Evolutionary conservation across 805 yeast genomes (phyloP).

Genomic region (Kazachstania martiniae): DNA sequence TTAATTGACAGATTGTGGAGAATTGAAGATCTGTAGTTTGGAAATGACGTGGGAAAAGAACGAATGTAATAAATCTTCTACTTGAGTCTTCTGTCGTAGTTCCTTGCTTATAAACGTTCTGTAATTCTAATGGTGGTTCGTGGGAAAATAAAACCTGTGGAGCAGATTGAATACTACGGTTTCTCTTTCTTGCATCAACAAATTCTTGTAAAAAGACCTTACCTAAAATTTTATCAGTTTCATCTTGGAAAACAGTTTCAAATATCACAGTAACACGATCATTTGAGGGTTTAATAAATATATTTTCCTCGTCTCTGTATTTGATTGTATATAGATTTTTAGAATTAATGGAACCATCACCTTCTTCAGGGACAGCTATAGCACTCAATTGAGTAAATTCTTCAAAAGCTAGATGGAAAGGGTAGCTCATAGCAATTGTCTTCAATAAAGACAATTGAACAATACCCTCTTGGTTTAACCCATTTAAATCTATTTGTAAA

Average conservation of each 20-base stretch:
- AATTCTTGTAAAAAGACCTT: conserved; percentile 87
- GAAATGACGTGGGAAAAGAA: conserved; percentile 81
- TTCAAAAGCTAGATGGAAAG: conserved; percentile 76
- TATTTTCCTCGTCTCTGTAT: conserved; percentile 89
- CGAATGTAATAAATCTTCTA: conserved; percentile 47
- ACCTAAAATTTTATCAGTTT: conserved; percentile 87
- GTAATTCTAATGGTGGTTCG: conserved; percentile 88
- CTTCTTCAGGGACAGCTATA: conserved; percentile 19
- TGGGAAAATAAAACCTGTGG: conserved; percentile 94
- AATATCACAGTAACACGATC: conserved; percentile 96
- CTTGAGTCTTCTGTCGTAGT: conserved; percentile 24
- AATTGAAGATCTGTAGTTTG: conserved; percentile 40
- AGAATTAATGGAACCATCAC: conserved; percentile 16
- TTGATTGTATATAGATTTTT: conserved; percentile 34
- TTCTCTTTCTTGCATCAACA: conserved; percentile 89
- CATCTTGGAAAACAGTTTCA: conserved; percentile 90
- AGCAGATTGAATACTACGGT: conserved; percentile 90
- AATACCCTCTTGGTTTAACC: conserved; percentile 44
- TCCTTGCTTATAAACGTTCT: conserved; percentile 12
- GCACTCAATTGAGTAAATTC: conserved; percentile 61
- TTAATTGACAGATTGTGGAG: conserved; percentile 65
- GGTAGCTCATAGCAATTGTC: conserved; percentile 83
- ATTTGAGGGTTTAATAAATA: conserved; percentile 81
- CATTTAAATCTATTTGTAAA: conserved; percentile 52
- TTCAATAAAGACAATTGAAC: conserved; percentile 64